phyloP scores from a whole-genome alignment of 768 basidiomycete genomes.

The Auricularia sp. region DNA sequence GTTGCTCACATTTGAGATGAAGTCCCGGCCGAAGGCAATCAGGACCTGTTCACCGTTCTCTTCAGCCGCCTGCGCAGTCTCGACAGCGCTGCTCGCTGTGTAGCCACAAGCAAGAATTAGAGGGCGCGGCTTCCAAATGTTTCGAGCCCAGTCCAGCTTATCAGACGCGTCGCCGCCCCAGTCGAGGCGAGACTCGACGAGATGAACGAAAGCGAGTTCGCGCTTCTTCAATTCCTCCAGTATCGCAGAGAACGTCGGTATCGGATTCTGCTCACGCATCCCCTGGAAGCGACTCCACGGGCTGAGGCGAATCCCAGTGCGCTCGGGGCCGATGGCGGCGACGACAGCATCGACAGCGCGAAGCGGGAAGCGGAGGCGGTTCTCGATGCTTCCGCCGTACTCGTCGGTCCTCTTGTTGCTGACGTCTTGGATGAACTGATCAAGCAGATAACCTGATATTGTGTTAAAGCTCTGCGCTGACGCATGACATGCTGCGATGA shows the following conservation, averaged over 20 bases:
- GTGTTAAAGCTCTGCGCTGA: not conserved
- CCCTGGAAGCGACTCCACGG: constrained; percentile 8
- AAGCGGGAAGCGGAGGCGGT: constrained; percentile 31
- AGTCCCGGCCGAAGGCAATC: constrained; percentile 5
- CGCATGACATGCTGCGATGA: not conserved
- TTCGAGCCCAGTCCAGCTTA: not conserved
- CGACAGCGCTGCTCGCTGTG: not conserved
- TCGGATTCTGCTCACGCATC: constrained; percentile 7
- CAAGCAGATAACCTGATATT: constrained; percentile 23
- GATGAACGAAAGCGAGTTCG: constrained; percentile 23
- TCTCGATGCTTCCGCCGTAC: constrained; percentile 38
- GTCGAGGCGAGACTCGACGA: constrained; percentile 10
- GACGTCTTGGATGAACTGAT: constrained; percentile 29
- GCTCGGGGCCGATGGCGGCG: constrained; percentile 26
- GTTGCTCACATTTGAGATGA: constrained; percentile 6
- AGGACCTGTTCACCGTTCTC: constrained; percentile 1
- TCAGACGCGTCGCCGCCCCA: not conserved
- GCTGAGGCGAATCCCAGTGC: constrained; percentile 25
- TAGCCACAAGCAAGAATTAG: constrained; percentile 4
- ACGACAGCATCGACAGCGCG: constrained; percentile 28
- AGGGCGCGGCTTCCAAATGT: constrained; percentile 2
- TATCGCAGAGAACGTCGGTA: constrained; percentile 12
- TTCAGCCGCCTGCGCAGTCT: not conserved
- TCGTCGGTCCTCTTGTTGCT: constrained; percentile 32
- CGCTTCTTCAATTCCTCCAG: constrained; percentile 9